phyloP scores from a whole-genome alignment of 2,329 filamentous ascomycete species.

The Aspergillus quadricinctus region DNA sequence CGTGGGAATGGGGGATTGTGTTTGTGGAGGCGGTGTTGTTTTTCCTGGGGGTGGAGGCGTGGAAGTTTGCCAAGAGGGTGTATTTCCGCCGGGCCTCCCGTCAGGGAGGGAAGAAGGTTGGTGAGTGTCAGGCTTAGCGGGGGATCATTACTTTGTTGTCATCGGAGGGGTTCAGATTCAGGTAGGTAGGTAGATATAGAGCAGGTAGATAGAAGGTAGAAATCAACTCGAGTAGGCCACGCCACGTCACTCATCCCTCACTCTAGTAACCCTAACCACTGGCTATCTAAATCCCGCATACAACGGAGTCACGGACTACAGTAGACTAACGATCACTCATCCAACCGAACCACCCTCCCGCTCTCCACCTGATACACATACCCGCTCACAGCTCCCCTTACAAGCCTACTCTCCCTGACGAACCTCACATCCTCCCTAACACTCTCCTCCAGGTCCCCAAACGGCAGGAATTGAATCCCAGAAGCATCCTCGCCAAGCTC shows the following conservation, averaged over 20 bases:
- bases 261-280: background rate
- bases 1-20: slow-evolving; percentile 64
- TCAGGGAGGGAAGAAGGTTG: background rate
- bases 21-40: slow-evolving; percentile 58
- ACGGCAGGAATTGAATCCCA: slow-evolving; percentile 61
- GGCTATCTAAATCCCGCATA: background rate
- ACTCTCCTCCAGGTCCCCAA: slow-evolving; percentile 59
- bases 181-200: background rate
- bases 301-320: no score
- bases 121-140: no score
- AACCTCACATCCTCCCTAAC: slow-evolving; percentile 63
- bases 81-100: slow-evolving; percentile 47
- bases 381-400: slow-evolving; percentile 63
- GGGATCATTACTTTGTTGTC: background rate
- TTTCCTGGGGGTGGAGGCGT: slow-evolving; percentile 58
- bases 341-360: slow-evolving; percentile 53
- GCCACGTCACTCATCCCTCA: background rate
- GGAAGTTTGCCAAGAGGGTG: slow-evolving; percentile 61
- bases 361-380: slow-evolving; percentile 78
- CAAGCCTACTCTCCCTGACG: slow-evolving; percentile 54
- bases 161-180: background rate
- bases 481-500: slow-evolving; percentile 45
- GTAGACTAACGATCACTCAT: background rate
- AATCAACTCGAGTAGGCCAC: background rate
- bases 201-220: background rate